Conservation (phyloP, 2,329 filamentous ascomycete genomes). For the Nigrograna mackinnonii region DNA sequence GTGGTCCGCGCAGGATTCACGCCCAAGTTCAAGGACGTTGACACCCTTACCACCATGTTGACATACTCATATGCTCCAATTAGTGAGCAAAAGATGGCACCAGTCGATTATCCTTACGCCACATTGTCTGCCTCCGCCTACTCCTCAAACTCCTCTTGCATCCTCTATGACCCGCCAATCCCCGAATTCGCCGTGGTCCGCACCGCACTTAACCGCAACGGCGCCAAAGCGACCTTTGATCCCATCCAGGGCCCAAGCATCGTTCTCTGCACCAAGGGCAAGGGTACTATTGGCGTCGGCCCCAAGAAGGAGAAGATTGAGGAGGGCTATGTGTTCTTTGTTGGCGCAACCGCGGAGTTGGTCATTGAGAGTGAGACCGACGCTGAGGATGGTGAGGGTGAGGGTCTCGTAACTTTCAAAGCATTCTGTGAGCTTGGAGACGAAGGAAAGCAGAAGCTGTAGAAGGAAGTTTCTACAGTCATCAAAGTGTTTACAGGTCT, state of each 20-base stretch:
- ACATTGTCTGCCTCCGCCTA: conserved; percentile 83
- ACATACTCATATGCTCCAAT: conserved; percentile 97
- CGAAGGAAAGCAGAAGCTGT: conserved; percentile 30
- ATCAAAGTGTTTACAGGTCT: too few relatives aligned
- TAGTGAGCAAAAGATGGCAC: conserved; percentile 89
- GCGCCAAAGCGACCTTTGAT: conserved; percentile 86
- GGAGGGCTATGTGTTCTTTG: conserved; percentile 59
- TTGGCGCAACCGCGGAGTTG: conserved; percentile 84
- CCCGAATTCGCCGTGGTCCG: conserved; percentile 93
- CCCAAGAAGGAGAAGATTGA: conserved; percentile 72
- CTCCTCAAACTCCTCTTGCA: conserved; percentile 70
- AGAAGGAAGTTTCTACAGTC: too few relatives aligned
- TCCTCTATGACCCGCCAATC: conserved; percentile 92
- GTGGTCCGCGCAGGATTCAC: conserved; percentile 97
- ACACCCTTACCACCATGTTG: conserved; percentile 85
- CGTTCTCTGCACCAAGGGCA: conserved; percentile 84
- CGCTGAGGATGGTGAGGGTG: conserved; percentile 37
- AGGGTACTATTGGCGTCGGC: conserved; percentile 83
- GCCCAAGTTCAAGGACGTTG: conserved; percentile 96
- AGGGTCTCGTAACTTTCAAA: conserved; percentile 85
- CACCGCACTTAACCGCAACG: conserved; percentile 69
- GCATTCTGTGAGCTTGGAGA: conserved; percentile 81
- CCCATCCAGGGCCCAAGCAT: conserved; percentile 87
- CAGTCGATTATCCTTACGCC: conserved; percentile 82
- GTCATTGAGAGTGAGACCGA: conserved; percentile 71